Conservation (phyloP, 2,329 filamentous ascomycete species). For the Aspergillus transmontanensis region DNA sequence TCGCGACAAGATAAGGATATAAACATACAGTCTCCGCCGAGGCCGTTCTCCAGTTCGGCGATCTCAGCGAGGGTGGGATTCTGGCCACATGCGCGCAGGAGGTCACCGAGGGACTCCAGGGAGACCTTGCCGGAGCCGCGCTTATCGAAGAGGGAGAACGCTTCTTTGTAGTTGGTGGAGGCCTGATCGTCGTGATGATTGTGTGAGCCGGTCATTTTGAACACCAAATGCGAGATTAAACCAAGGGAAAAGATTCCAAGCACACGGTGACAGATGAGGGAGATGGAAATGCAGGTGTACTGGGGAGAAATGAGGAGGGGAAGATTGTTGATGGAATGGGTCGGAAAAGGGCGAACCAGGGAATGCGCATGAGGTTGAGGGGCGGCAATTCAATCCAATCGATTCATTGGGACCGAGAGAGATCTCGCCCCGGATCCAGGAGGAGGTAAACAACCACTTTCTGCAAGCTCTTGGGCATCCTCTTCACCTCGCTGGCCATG, state of each 20-base stretch:
- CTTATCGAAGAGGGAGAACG: slow-evolving; percentile 99
- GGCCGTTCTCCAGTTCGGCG: slow-evolving; percentile 82
- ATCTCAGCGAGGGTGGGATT: slow-evolving; percentile 97
- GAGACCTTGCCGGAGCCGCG: slow-evolving; percentile 92
- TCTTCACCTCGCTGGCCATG: background rate
- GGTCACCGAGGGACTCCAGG: slow-evolving; percentile 83
- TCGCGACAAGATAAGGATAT: background rate
- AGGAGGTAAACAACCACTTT: background rate
- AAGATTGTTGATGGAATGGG: slow-evolving; percentile 3
- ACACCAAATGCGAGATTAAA: slow-evolving; percentile 14
- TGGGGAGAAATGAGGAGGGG: background rate
- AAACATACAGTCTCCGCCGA: slow-evolving; percentile 86
- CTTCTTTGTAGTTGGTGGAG: slow-evolving; percentile 99
- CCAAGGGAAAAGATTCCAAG: background rate
- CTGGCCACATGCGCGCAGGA: slow-evolving; percentile 94
- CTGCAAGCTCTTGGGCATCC: background rate
- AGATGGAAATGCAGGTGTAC: slow-evolving; percentile 8
- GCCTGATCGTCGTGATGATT: slow-evolving; percentile 52
- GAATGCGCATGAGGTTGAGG: slow-evolving; percentile 11
- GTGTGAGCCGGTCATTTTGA: slow-evolving; percentile 32
- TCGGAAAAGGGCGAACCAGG: slow-evolving; percentile 16
- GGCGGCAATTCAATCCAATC: background rate
- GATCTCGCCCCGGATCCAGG: background rate
- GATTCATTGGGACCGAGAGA: background rate
- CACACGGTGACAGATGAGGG: slow-evolving; percentile 2